Base-by-base conservation (phyloP, 2,329 filamentous ascomycete species). In the Neonectria neomacrospora region DNA sequence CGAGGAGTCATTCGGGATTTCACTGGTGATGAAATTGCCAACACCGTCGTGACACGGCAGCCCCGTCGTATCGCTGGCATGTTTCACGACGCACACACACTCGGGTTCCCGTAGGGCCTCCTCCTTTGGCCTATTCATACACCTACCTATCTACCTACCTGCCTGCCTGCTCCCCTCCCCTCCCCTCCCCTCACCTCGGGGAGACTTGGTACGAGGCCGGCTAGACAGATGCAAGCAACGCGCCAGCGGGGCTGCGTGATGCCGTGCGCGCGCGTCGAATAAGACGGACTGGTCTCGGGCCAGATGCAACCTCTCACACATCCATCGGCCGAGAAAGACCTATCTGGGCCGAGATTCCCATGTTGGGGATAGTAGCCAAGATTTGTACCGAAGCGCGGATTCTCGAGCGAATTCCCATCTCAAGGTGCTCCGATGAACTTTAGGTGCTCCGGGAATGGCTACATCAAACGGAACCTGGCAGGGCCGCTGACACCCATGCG, bases 1-100 rank as follows among this genome's bases (percentile, higher is more conserved):
- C 63, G 58, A 63, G 63, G 70, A 73, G 71, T 73, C 70, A 73
- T 71, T 70, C 67, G 63, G 64, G 41, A 68, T 65, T 68, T 58
- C 44, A 63, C 64, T 71, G 71, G 64, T 54, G 50, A 58, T 63
- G 56, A 18, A 61, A 68, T 71, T 71, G 69, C 70, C 70, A 72
- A 59, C 70, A 70, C 61, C 55, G 41, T 64, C 45, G 66, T 64
- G 54, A 54, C 64, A 73, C 67, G 26, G 52, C 66, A 68, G 67
- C 59, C 60, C 66, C 70, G 62, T 73, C 54, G 64, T 65, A 61
- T 71, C 56, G 68, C 64, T 66, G 71, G 58, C 67, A 71, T 64
- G 68, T 72, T 70, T 60, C 69, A 73, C 70, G 26, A 23, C 50
- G 45, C 47, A 26, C 47, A 26, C 47, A 58, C 54, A 39, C 51